Evolutionary conservation across 805 yeast species (phyloP).

Genomic region (Kodamaea kaohsiungensis): DNA sequence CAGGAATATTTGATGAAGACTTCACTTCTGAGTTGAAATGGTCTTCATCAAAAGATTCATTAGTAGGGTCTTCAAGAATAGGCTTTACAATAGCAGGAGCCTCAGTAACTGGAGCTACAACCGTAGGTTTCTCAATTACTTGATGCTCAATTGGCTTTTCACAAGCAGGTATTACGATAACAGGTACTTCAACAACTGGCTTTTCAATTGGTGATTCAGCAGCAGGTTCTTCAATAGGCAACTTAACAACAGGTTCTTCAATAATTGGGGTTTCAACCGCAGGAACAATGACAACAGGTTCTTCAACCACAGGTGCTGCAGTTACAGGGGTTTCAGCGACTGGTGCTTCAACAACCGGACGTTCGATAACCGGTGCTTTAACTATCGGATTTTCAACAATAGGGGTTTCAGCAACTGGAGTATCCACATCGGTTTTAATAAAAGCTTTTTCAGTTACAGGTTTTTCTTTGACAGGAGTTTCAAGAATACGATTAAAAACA

Average conservation of each 20-base stretch:
- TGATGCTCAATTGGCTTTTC: background rate
- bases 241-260: background rate
- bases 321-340: background rate
- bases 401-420: background rate
- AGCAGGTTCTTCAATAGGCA: background rate
- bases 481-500: background rate
- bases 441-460: background rate
- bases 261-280: background rate
- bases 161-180: background rate
- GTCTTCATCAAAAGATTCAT: no score
- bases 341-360: background rate
- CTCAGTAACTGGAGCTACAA: background rate
- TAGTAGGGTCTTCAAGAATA: no score
- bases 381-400: background rate
- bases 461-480: no score
- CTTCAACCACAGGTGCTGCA: background rate
- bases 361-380: background rate
- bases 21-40: background rate
- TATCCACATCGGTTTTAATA: no score
- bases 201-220: background rate
- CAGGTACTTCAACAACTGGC: background rate
- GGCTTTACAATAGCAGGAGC: background rate
- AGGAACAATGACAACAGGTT: background rate
- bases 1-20: background rate
- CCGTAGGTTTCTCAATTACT: background rate